Percentiles rank a stretch among this genome's conserved stretches.
Conservation (phyloP, 768 basidiomycete species). For the Agaricus subrufescens region DNA sequence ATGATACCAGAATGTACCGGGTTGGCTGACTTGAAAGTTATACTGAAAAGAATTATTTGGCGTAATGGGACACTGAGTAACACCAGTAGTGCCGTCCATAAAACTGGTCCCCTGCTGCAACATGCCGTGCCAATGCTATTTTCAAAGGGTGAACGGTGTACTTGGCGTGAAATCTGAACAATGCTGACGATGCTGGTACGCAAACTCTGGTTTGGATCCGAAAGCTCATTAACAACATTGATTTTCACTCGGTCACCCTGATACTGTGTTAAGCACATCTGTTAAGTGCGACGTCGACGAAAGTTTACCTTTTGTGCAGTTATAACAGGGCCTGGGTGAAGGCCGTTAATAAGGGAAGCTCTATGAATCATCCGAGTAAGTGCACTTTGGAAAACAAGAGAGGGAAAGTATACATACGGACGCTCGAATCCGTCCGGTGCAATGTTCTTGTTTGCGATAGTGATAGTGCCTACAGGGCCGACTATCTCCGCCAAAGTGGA, state of each 20-base stretch:
- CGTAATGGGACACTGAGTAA: constrained; percentile 40
- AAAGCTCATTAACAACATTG: constrained; percentile 43
- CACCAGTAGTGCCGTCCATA: constrained; percentile 35
- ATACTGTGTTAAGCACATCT: neutral
- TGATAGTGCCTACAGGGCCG: constrained; percentile 4
- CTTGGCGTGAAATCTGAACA: too few species aligned
- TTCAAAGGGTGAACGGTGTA: neutral
- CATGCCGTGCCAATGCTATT: constrained; percentile 43
- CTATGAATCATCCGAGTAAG: neutral
- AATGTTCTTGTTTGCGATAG: constrained; percentile 4
- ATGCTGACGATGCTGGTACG: constrained; percentile 42
- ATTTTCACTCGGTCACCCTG: constrained; percentile 36
- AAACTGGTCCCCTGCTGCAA: constrained; percentile 30
- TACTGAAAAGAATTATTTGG: constrained; percentile 35
- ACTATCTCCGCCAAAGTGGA: neutral
- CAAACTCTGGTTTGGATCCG: constrained; percentile 41
- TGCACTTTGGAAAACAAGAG: neutral
- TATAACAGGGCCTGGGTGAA: constrained; percentile 14
- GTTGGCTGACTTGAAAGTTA: constrained; percentile 26
- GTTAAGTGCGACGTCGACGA: neutral
- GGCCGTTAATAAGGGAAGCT: constrained; percentile 4
- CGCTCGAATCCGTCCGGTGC: constrained; percentile 11
- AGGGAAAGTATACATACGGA: constrained; percentile 6
- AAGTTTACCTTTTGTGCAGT: constrained; percentile 8
- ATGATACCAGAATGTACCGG: constrained; percentile 41